Percentiles rank a stretch among this genome's conserved stretches.
phyloP scores from a whole-genome alignment of 148 eudicot species.

The Fagopyrum tataricum region DNA sequence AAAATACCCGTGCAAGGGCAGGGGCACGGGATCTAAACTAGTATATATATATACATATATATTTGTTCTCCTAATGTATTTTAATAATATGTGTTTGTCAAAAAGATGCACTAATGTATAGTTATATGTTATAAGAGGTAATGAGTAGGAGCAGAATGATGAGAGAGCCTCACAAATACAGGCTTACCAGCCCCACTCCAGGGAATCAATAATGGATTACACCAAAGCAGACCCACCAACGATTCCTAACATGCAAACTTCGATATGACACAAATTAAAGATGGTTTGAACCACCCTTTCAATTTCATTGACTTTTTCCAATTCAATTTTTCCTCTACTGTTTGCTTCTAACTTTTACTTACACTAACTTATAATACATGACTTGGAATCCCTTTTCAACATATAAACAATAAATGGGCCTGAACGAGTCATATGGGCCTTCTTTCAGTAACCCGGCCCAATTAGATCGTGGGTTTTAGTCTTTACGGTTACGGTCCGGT shows the following conservation, averaged over 20 bases:
- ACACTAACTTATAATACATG: background rate
- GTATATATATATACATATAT: background rate
- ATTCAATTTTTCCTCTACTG: background rate
- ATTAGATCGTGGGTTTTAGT: too few relatives aligned
- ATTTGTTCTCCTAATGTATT: too few relatives aligned
- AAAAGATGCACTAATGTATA: background rate
- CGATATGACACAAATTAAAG: too few relatives aligned
- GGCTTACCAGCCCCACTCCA: background rate
- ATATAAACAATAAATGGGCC: too few relatives aligned
- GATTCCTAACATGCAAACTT: too few relatives aligned
- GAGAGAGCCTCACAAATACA: conserved; percentile 2
- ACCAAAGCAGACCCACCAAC: background rate
- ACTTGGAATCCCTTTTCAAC: background rate
- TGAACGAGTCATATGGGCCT: background rate
- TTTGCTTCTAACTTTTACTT: background rate
- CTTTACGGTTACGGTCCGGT: too few relatives aligned
- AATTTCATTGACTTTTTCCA: background rate
- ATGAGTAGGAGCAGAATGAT: background rate
- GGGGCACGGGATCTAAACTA: too few relatives aligned
- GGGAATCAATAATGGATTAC: background rate
- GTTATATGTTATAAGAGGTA: background rate
- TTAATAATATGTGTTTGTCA: background rate
- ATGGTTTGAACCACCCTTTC: background rate
- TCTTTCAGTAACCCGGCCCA: background rate
- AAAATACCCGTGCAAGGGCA: too few relatives aligned